Conservation (phyloP, 257 asterid species). For the Craterostigma plantagineum region DNA sequence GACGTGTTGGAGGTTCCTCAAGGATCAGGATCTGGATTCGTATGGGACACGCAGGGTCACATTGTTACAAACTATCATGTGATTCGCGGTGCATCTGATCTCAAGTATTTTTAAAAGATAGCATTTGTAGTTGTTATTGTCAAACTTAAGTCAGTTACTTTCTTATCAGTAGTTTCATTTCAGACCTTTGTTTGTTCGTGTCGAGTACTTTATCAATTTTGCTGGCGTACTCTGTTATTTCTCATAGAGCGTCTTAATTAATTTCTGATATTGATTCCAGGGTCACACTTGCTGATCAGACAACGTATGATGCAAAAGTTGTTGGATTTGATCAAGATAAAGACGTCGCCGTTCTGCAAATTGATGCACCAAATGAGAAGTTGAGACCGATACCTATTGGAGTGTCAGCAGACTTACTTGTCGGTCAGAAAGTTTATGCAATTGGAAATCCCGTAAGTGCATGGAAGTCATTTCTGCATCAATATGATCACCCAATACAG, state of each 20-base stretch:
- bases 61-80: constrained; percentile 90
- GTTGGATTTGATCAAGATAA: constrained; percentile 99
- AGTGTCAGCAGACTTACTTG: constrained; percentile 83
- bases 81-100: constrained; percentile 98
- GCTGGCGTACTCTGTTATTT: no score
- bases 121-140: background rate
- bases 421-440: constrained; percentile 90
- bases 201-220: no score
- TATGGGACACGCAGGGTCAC: constrained; percentile 77
- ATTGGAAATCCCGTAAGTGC: constrained; percentile 91
- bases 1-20: constrained; percentile 96
- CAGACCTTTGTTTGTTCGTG: no score
- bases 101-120: constrained; percentile 27
- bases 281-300: constrained; percentile 83
- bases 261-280: constrained; percentile 18
- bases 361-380: constrained; percentile 67
- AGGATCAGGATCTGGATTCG: constrained; percentile 96
- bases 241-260: background rate
- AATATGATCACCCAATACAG: background rate
- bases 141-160: no score
- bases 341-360: constrained; percentile 82
- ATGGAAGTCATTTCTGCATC: constrained; percentile 1
- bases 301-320: constrained; percentile 67
- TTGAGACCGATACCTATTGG: constrained; percentile 89
- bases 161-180: background rate